A percentile compares a stretch with the other conserved stretches of the same genome.
These are phyloP conservation scores for Teratosphaeria viscida DNA, from an alignment of 2,329 filamentous ascomycete species.

Conservation along the genomic window DNA sequence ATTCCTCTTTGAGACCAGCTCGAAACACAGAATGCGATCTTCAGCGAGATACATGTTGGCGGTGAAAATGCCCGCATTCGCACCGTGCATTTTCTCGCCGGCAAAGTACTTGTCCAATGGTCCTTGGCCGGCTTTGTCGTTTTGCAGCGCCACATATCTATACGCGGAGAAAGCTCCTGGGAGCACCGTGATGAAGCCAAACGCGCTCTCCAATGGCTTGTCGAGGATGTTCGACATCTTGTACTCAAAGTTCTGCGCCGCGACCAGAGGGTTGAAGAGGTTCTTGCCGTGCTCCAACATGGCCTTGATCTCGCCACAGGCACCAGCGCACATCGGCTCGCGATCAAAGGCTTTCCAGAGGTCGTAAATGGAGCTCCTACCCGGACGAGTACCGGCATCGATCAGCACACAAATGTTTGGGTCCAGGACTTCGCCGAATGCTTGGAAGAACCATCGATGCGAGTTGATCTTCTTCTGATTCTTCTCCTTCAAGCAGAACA, in stretches of 20 bases:
- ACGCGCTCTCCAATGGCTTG: constrained; percentile 92
- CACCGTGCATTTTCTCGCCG: constrained; percentile 89
- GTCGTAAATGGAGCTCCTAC: constrained; percentile 90
- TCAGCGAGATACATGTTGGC: constrained; percentile 99
- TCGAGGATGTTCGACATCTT: constrained; percentile 99
- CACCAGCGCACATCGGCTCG: constrained; percentile 93
- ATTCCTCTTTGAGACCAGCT: constrained; percentile 93
- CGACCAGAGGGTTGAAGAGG: constrained; percentile 84
- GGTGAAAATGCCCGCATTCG: constrained; percentile 90
- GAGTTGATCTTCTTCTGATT: constrained; percentile 99
- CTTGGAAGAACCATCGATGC: constrained; percentile 97
- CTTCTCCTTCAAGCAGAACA: constrained; percentile 98
- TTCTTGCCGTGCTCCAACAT: constrained; percentile 87
- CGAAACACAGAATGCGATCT: constrained; percentile 97
- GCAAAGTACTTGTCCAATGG: constrained; percentile 95
- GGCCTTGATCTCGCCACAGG: constrained; percentile 97
- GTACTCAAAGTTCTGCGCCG: constrained; percentile 98
- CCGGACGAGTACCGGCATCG: constrained; percentile 91
- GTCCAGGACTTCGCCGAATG: constrained; percentile 82
- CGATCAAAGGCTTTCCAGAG: constrained; percentile 98
- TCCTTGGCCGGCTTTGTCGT: constrained; percentile 88
- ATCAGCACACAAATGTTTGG: constrained; percentile 95
- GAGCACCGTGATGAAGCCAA: constrained; percentile 94
- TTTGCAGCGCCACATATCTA: constrained; percentile 85
- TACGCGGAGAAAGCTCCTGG: constrained; percentile 98